Conservation (phyloP, 192 early-diverging fungal species). For the Glomus cerebriforme region DNA sequence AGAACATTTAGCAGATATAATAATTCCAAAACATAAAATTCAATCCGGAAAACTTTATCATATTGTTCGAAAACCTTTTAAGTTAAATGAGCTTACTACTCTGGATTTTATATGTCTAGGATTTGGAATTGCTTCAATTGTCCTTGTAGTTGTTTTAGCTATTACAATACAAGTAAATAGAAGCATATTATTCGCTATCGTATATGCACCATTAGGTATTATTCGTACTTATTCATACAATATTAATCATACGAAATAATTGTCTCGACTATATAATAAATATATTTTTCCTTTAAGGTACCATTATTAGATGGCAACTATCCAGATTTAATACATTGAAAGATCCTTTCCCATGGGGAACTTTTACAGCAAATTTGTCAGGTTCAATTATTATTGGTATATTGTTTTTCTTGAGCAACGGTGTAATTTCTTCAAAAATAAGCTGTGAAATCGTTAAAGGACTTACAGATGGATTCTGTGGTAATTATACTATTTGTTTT, state of each 20-base stretch:
- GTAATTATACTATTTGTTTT: conserved; percentile 35
- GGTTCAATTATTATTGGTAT: conserved; percentile 49
- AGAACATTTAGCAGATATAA: conserved; percentile 43
- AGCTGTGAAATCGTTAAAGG: conserved; percentile 34
- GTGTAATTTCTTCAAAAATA: conserved; percentile 8
- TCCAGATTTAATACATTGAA: conserved; percentile 43
- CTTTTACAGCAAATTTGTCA: conserved; percentile 51
- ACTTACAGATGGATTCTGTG: conserved; percentile 58
- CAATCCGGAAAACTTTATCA: neutral
- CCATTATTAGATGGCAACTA: conserved; percentile 53
- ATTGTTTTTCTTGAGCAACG: conserved; percentile 43
- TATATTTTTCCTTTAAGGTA: conserved; percentile 27
- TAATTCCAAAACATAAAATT: conserved; percentile 19
- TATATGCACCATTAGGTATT: conserved; percentile 51
- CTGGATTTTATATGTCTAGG: conserved; percentile 7
- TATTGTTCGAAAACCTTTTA: neutral
- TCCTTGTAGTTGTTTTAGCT: conserved; percentile 39
- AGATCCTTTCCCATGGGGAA: conserved; percentile 50
- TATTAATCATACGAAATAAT: neutral
- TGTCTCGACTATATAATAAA: neutral
- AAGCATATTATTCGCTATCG: conserved; percentile 44
- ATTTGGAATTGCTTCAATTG: conserved; percentile 42
- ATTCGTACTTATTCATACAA: neutral
- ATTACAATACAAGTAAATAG: conserved; percentile 19
- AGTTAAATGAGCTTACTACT: neutral